These are phyloP conservation scores for Spathaspora hagerdaliae DNA, from an alignment of 805 yeast genomes.

Conservation along the genomic window DNA sequence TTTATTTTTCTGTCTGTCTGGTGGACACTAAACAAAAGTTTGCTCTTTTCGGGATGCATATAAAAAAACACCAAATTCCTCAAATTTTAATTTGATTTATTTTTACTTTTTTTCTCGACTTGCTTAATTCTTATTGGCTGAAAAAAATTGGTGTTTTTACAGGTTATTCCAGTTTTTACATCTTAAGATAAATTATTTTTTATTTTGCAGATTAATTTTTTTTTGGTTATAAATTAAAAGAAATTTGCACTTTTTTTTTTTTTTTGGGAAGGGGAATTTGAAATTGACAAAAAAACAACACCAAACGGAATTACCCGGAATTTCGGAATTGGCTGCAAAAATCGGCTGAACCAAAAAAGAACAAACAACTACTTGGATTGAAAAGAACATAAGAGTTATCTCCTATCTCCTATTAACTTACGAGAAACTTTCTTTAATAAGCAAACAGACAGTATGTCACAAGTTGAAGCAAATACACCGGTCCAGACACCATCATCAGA, in stretches of 20 bases:
- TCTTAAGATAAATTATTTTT: neutral
- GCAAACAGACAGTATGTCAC: neutral
- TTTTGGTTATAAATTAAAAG: constrained; percentile 2
- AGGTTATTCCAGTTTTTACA: neutral
- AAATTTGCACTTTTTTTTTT: constrained; percentile 1
- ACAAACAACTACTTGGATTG: no score
- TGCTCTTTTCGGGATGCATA: no score
- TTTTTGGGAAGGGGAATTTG: neutral
- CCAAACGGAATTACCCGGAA: constrained; percentile 1
- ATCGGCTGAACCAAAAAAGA: no score
- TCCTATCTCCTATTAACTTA: no score
- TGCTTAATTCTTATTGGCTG: neutral
- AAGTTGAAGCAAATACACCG: constrained; percentile 29
- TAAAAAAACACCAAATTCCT: neutral
- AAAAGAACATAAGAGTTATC: no score
- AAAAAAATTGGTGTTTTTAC: neutral
- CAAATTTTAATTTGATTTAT: neutral
- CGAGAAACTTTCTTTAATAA: no score
- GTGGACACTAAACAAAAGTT: no score
- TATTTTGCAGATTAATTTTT: neutral
- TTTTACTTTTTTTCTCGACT: neutral
- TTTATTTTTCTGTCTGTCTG: no score
- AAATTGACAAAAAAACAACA: neutral
- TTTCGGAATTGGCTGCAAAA: constrained; percentile 3
- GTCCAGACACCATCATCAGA: constrained; percentile 38